Base-by-base conservation (phyloP, 257 asterid genomes). In the Pogostemon cablin region DNA sequence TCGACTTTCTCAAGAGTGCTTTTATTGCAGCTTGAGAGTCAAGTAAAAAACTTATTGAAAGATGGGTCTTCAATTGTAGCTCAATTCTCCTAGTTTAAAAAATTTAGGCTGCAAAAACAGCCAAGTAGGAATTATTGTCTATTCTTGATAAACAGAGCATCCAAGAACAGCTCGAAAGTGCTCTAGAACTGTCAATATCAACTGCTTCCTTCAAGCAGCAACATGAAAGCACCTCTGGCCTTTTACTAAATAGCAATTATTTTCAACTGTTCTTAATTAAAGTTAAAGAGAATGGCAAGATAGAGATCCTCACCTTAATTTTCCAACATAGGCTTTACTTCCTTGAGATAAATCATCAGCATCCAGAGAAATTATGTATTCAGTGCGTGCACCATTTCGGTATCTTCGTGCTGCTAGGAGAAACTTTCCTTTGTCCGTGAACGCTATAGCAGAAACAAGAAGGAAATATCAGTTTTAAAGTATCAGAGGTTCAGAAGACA, bases 241-340 rank as follows among this genome's bases (percentile, higher is more conserved):
- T 46, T 44, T 12, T 6, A 57, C 12, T n/a, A 20, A 43, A 39
- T 15, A 10, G 9, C 20, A 1, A 25, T 25, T 25, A 25, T 25
- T 25, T 25, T 25, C n/a, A 12, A 17, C 62, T 7, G 46, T 53
- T 37, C 47, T n/a, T 38, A 55, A 20, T n/a, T 15, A 65, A 44
- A 59, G 42, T 44, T 12, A 20, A 38, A 17, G 67, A 71, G 43
- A 67, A 65, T 11, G 34, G 71, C 50, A 46, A 69, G 71, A 59
- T 20, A 52, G 65, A 52, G 59, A 69, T 37, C 48, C 79, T 58
- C 59, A 93, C 98, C 98, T 93, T 77, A 93, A 73, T 81, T 93
- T 93, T 79, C 98, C 98, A 49, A 91, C 96, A 71, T 91, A 93
- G 5, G 97, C 92, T 77, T 87, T 89, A 81, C 96, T 89, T 80